Evolutionary conservation across 2,329 filamentous ascomycete genomes (phyloP), one percentile per base, ranked within the genome.

Genomic region (Amauroascus niger): DNA sequence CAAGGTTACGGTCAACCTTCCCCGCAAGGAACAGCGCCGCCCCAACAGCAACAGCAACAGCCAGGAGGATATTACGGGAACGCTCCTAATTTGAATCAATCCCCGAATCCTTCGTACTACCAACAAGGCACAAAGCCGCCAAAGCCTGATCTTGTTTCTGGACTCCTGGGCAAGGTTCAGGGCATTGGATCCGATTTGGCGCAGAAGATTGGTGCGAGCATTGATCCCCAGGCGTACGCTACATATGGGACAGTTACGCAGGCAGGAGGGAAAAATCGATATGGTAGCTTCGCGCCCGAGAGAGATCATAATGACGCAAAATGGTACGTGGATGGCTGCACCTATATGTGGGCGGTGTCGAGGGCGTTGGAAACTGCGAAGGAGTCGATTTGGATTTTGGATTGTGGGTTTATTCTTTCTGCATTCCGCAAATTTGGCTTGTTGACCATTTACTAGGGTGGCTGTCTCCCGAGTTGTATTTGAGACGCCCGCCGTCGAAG

Each of bases 341-440:
- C 97, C 71, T 98, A 98, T 70, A 94, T 93, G 68, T 95, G 89
- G 84, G 85, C 93, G 16, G 89, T 98, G 9, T 94, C 89, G 0
- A 82, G 84, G 32, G 91, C 90, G 0, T 76, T 97, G n/a, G 90
- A 97, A 59, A 78, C 83, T 56, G 93, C 93, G 35, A 86, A 86
- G 64, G 91, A 97, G 71, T 85, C 86, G 44, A 96, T 98, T 62
- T 98, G 97, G 69, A 94, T 98, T 60, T 86, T 79, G 56, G 93
- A 97, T 65, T 98, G 59, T 95, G 88, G 87, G 57, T 55, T 22
- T 49, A 28, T 22, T 24, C 52, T 33, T 37, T 90, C 86, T 69
- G 86, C 26, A 30, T 30, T 30, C 9, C n/a, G n/a, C n/a, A 93
- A 22, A 33, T 18, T 40, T 40, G n/a, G 13, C 6, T 40, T 40